These are phyloP conservation scores for Jatropha curcas DNA, from an alignment of 345 rosid genomes.

Conservation along the genomic window DNA sequence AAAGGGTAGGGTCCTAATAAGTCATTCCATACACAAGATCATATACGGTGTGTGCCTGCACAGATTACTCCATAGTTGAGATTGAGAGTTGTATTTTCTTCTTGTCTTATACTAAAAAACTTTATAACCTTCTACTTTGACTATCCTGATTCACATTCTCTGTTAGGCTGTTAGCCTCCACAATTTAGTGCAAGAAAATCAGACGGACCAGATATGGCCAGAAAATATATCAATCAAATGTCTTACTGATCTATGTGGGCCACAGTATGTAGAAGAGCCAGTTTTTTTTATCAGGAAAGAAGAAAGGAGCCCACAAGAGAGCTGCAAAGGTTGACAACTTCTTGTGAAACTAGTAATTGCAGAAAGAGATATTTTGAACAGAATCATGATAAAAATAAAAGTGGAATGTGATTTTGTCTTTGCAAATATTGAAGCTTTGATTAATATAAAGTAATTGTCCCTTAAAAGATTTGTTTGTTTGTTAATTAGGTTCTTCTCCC, in stretches of 20 bases:
- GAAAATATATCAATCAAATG: background rate
- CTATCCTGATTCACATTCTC: conserved; percentile 9
- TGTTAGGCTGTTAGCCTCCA: background rate
- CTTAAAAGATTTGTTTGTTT: background rate
- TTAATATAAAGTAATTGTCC: background rate
- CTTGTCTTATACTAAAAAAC: background rate
- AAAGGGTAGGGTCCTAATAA: conserved; percentile 10
- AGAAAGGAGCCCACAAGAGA: conserved; percentile 3
- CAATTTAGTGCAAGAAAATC: conserved; percentile 16
- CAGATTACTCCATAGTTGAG: background rate
- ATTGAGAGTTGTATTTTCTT: background rate
- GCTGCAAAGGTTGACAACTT: background rate
- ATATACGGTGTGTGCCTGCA: conserved; percentile 18
- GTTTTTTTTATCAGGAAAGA: background rate
- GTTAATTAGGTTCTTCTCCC: background rate
- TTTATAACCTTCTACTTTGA: conserved; percentile 1
- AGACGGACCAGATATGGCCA: conserved; percentile 7
- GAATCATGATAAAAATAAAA: background rate
- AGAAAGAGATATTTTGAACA: background rate
- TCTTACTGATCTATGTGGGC: conserved; percentile 10
- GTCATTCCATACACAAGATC: background rate
- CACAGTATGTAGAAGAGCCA: background rate
- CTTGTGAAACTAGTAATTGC: background rate
- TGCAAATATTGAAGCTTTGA: background rate
- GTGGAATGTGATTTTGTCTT: background rate